Evolutionary conservation across 805 yeast species (phyloP).

Genomic region (Saccharomycopsis sp.): DNA sequence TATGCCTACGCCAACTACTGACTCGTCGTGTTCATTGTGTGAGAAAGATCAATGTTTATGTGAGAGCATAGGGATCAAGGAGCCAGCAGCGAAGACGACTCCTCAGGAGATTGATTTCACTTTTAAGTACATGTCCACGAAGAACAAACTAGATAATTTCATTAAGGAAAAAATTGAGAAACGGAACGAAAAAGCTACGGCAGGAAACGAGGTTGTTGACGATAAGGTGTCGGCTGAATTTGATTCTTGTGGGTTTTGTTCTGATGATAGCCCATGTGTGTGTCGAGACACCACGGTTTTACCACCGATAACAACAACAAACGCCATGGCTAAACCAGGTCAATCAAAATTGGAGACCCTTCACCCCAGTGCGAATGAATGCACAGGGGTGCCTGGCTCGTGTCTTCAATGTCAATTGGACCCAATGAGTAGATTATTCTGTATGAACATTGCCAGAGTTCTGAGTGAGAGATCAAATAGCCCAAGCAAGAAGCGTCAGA

Average conservation of each 20-base stretch:
- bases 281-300: conserved; percentile 58
- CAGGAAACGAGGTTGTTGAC: too few species aligned
- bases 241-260: conserved; percentile 89
- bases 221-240: conserved; percentile 8
- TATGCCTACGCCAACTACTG: conserved; percentile 22
- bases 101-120: conserved; percentile 52
- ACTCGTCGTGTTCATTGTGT: conserved; percentile 56
- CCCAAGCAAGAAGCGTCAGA: too few species aligned
- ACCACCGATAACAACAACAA: not conserved
- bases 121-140: conserved; percentile 27
- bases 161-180: too few species aligned
- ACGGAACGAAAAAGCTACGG: too few species aligned
- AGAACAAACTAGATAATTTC: conserved; percentile 20
- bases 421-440: conserved; percentile 83
- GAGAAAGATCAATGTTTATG: conserved; percentile 63
- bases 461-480: conserved; percentile 18
- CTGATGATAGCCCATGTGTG: conserved; percentile 87
- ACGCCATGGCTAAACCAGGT: not conserved
- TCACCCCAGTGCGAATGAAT: conserved; percentile 33
- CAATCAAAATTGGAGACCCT: conserved; percentile 1
- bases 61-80: conserved; percentile 34
- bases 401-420: conserved; percentile 78
- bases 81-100: conserved; percentile 20
- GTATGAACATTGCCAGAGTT: conserved; percentile 68
- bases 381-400: conserved; percentile 86